These are phyloP conservation scores for Pestalotiopsis sp. DNA, from an alignment of 2,329 filamentous ascomycete species.

Conservation along the genomic window DNA sequence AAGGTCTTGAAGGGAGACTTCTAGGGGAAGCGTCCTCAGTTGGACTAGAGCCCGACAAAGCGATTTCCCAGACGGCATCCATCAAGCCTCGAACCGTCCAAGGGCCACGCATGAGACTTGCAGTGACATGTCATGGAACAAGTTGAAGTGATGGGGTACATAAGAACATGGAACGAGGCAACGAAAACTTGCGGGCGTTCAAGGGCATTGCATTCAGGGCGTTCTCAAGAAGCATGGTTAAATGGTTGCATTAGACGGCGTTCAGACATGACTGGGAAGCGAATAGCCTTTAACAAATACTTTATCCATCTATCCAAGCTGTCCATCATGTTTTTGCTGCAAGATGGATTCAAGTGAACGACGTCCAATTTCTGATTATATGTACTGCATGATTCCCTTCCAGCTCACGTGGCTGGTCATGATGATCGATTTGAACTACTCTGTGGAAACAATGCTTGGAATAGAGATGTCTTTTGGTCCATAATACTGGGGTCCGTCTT, in stretches of 20 bases:
- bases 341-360: not conserved
- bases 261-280: not conserved
- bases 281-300: not conserved
- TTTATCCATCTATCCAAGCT: not conserved
- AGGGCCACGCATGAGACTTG: not conserved
- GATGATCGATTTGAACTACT: no score
- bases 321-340: not conserved
- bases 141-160: not conserved
- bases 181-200: not conserved
- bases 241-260: not conserved
- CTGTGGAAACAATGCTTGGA: no score
- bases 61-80: not conserved
- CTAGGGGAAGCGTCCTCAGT: not conserved
- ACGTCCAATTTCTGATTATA: no score
- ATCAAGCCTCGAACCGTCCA: not conserved
- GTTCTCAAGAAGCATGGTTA: not conserved
- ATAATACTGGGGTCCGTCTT: no score
- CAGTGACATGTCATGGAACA: not conserved
- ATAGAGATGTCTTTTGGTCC: no score
- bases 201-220: not conserved
- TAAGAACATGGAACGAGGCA: not conserved
- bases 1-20: conserved; percentile 36
- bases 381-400: no score
- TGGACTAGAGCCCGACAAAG: not conserved
- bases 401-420: no score